Conservation (phyloP, 768 basidiomycete species). For the Suillus weaverae region DNA sequence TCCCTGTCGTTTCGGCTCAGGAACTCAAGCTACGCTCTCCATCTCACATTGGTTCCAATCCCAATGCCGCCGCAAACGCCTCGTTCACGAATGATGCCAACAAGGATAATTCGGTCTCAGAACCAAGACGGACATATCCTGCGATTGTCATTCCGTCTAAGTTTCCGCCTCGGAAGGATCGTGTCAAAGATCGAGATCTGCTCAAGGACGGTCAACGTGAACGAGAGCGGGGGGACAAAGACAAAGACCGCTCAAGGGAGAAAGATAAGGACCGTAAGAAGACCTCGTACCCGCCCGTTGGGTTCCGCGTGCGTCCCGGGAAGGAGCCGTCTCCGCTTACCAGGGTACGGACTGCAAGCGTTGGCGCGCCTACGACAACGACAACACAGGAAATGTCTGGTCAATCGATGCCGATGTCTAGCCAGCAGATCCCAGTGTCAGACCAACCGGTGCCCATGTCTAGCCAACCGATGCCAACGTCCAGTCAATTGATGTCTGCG, state of each 20-base stretch:
- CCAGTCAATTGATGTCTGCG: conserved; percentile 3
- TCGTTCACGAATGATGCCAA: neutral
- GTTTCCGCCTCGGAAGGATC: neutral
- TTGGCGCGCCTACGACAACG: conserved; percentile 13
- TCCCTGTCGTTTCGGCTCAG: neutral
- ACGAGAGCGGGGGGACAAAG: neutral
- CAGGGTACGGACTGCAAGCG: conserved; percentile 11
- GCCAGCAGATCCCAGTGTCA: conserved; percentile 11
- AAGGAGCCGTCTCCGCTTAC: conserved; percentile 30
- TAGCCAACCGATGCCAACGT: conserved; percentile 10
- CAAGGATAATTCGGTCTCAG: neutral
- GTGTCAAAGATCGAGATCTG: neutral
- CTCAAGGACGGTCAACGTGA: neutral
- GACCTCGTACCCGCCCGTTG: conserved; percentile 40
- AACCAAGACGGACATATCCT: neutral
- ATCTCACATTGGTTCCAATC: neutral
- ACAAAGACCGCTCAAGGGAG: conserved; percentile 18
- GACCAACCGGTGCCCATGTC: conserved; percentile 9
- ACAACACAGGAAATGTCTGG: conserved; percentile 4
- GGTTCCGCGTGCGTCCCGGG: conserved; percentile 46
- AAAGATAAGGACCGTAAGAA: conserved; percentile 48
- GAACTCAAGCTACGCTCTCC: neutral
- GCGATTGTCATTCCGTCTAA: conserved; percentile 1
- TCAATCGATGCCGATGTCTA: conserved; percentile 10
- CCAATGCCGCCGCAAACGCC: neutral